Conservation (phyloP, 257 asterid species). For the Capsicum pubescens region DNA sequence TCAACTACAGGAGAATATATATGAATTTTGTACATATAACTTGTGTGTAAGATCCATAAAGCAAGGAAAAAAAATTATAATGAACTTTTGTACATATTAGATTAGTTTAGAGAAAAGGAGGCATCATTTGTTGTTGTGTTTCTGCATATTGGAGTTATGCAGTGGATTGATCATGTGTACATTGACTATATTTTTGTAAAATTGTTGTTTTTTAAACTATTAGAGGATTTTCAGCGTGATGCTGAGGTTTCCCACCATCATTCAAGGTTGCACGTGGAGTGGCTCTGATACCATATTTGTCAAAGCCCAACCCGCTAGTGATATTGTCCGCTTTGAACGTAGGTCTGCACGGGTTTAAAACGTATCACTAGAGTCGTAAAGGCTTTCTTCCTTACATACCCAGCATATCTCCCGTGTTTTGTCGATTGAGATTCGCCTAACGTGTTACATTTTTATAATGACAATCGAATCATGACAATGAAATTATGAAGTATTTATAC, state of each 20-base stretch:
- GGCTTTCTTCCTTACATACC: too few relatives aligned
- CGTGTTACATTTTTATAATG: neutral
- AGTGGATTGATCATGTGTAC: neutral
- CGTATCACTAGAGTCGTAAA: too few relatives aligned
- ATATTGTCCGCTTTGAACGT: too few relatives aligned
- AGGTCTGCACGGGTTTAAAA: too few relatives aligned
- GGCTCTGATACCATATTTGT: too few relatives aligned
- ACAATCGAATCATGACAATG: neutral
- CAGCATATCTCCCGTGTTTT: too few relatives aligned
- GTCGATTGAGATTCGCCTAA: too few relatives aligned
- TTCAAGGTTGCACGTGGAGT: too few relatives aligned
- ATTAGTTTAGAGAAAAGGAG: neutral
- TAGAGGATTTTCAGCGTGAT: neutral
- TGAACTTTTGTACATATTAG: constrained; percentile 4
- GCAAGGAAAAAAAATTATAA: neutral
- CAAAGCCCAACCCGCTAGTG: too few relatives aligned
- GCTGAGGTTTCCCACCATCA: too few relatives aligned
- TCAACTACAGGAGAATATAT: neutral
- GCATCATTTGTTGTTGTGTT: neutral
- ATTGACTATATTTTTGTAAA: neutral
- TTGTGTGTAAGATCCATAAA: neutral
- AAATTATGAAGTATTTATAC: neutral
- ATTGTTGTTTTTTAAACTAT: neutral
- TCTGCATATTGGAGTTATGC: neutral
- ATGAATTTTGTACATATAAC: neutral